phyloP scores from a whole-genome alignment of 1,139 yeast genomes.

The Kazachstania sp. region DNA sequence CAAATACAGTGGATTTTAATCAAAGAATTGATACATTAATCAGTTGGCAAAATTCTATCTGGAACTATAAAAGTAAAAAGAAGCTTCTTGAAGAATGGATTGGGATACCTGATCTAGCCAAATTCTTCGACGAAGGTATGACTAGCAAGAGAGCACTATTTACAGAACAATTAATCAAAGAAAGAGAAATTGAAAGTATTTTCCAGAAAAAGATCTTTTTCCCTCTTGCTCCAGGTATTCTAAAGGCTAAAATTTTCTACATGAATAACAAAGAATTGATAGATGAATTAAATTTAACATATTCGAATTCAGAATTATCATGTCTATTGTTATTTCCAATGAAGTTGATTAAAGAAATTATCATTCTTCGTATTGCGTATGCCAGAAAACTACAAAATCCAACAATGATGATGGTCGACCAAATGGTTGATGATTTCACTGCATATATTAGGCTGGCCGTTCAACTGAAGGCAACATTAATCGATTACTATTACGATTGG shows the following conservation, averaged over 20 bases:
- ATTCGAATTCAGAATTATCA: conserved; percentile 54
- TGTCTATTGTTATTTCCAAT: conserved; percentile 73
- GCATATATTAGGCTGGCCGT: conserved; percentile 69
- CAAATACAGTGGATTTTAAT: conserved; percentile 57
- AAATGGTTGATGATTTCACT: conserved; percentile 80
- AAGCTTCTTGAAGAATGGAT: conserved; percentile 55
- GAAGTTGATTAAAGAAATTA: conserved; percentile 70
- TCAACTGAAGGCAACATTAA: conserved; percentile 62
- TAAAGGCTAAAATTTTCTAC: conserved; percentile 68
- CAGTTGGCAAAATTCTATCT: conserved; percentile 76
- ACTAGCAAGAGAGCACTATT: conserved; percentile 45
- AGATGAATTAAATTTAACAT: conserved; percentile 65
- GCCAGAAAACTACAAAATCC: conserved; percentile 78
- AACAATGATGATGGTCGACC: conserved; percentile 94
- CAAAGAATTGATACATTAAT: conserved; percentile 65
- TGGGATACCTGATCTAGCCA: conserved; percentile 70
- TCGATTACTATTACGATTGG: conserved; percentile 74
- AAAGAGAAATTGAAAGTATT: conserved; percentile 70
- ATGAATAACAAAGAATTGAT: conserved; percentile 55
- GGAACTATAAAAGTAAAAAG: conserved; percentile 54
- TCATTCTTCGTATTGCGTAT: conserved; percentile 63
- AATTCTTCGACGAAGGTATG: conserved; percentile 1
- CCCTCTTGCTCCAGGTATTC: conserved; percentile 44
- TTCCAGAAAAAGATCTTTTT: conserved; percentile 42
- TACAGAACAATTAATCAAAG: conserved; percentile 81